Conservation (phyloP, 768 basidiomycete genomes). For the Podaxis mareebaensis region DNA sequence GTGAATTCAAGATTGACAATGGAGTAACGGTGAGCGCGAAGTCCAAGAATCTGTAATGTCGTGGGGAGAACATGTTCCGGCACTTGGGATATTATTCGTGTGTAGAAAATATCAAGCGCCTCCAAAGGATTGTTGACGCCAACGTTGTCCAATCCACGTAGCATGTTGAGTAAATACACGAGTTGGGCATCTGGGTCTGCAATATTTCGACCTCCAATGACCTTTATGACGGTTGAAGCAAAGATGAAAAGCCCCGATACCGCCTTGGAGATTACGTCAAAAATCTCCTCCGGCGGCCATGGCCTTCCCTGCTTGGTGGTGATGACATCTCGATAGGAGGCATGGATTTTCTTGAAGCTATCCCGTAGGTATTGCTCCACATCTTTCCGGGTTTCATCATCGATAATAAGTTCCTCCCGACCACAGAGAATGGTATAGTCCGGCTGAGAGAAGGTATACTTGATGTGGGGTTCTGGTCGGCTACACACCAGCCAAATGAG, state of each 20-base stretch:
- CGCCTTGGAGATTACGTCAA: neutral
- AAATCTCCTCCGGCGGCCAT: neutral
- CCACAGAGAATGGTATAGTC: neutral
- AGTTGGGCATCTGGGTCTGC: neutral
- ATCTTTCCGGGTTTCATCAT: neutral
- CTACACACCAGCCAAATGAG: constrained; percentile 5
- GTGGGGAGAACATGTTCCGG: neutral
- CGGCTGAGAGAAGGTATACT: neutral
- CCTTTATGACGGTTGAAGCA: neutral
- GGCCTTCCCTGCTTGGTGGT: neutral
- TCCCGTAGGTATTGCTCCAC: neutral
- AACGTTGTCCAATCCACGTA: neutral
- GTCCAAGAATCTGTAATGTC: neutral
- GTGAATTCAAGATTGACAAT: neutral
- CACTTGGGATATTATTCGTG: neutral
- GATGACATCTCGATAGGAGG: neutral
- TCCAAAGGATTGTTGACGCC: neutral
- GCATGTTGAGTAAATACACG: neutral
- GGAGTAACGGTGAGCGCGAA: neutral
- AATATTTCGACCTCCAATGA: neutral
- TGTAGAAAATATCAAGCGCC: neutral
- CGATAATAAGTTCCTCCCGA: neutral
- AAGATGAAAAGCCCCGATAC: neutral
- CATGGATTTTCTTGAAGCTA: neutral
- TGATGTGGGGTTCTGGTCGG: constrained; percentile 1